Conservation (phyloP, 164 flowering plant genomes). For the Nymphaea colorata region DNA sequence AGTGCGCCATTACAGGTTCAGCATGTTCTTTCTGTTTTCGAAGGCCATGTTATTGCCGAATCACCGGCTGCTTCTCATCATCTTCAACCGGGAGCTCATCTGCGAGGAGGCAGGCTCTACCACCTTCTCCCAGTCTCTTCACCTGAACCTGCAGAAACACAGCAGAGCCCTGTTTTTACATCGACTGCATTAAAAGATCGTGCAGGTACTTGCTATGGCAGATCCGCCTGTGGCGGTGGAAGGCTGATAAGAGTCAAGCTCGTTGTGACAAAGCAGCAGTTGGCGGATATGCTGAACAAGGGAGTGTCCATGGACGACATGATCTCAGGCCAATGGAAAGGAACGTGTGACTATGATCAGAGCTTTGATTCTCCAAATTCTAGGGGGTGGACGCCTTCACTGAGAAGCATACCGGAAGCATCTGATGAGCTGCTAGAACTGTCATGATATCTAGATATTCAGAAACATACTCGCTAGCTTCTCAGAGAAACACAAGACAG, state of each 20-base stretch:
- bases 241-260: constrained; percentile 39
- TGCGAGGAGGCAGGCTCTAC: constrained; percentile 31
- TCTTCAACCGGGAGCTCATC: constrained; percentile 24
- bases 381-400: constrained; percentile 2
- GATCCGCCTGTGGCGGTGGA: no score
- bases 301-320: constrained; percentile 36
- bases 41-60: constrained; percentile 34
- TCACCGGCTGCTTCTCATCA: constrained; percentile 11
- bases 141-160: constrained; percentile 3
- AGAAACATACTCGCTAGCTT: neutral
- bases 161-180: constrained; percentile 19
- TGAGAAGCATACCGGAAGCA: constrained; percentile 46
- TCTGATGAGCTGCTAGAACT: constrained; percentile 44
- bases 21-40: constrained; percentile 35
- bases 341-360: constrained; percentile 34
- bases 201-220: constrained; percentile 6
- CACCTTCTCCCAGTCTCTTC: constrained; percentile 39
- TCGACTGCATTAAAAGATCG: constrained; percentile 13
- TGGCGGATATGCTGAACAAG: constrained; percentile 38
- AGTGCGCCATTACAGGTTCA: constrained; percentile 34
- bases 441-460: constrained; percentile 8
- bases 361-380: constrained; percentile 18
- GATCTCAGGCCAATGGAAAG: constrained; percentile 42
- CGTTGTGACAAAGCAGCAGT: constrained; percentile 48
- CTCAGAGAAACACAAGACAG: no score